Percentiles rank a stretch among this genome's conserved stretches.
Evolutionary conservation across 1,139 yeast species (phyloP).

Genomic region (Ogataea hybrid): DNA sequence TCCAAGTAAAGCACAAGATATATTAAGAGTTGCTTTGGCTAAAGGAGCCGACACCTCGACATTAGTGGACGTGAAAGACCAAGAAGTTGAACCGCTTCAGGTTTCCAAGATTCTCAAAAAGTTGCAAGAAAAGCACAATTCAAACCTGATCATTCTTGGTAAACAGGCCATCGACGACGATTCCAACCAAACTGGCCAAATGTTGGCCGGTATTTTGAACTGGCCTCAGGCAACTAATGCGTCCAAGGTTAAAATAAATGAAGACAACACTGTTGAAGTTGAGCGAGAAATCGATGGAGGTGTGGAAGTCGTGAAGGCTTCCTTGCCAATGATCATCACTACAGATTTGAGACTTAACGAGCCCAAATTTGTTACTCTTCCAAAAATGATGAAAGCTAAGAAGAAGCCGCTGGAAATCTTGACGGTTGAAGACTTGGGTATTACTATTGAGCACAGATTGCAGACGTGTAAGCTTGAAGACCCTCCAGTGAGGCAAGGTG

Average conservation of each 20-base stretch:
- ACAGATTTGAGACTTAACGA: conserved; percentile 92
- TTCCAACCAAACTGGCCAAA: too few species aligned
- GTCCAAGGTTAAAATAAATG: too few species aligned
- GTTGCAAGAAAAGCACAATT: too few species aligned
- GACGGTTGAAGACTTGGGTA: conserved; percentile 67
- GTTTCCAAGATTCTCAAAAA: conserved; percentile 83
- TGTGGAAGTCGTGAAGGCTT: conserved; percentile 75
- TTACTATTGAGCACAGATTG: conserved; percentile 62
- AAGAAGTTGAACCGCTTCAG: conserved; percentile 76
- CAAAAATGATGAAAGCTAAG: conserved; percentile 97
- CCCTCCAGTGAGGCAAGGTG: conserved; percentile 81
- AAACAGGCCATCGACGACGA: too few species aligned
- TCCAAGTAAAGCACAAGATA: conserved; percentile 81
- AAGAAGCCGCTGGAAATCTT: conserved; percentile 85
- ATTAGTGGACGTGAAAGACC: conserved; percentile 72
- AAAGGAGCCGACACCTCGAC: conserved; percentile 92
- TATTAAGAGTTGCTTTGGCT: conserved; percentile 86
- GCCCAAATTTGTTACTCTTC: conserved; percentile 91
- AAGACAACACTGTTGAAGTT: too few species aligned
- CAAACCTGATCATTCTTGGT: too few species aligned
- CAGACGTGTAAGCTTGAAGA: conserved; percentile 75
- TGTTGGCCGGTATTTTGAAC: too few species aligned
- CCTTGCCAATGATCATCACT: conserved; percentile 82
- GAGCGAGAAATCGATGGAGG: too few species aligned
- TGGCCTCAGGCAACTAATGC: too few species aligned